Evolutionary conservation across 345 rosid genomes (phyloP), one percentile per base, ranked within the genome.

Genomic region (Luvunga scandens): DNA sequence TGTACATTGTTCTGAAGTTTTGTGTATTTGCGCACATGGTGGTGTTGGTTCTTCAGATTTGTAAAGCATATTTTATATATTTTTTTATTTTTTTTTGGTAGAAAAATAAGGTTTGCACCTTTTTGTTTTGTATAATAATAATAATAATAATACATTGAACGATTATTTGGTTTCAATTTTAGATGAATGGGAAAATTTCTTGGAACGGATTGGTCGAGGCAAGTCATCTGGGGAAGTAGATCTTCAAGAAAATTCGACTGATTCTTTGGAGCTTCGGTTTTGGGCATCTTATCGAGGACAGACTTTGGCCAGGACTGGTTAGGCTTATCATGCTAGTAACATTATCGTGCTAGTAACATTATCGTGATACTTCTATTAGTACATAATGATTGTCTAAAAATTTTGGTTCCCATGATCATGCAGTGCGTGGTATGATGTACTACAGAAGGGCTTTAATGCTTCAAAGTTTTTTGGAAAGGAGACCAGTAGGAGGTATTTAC

Each of bases 371-470:
- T 62, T 30, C 22, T 7, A n/a, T 22, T 36, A 27, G 61, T 24
- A 30, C 19, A 38, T 25, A 73, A 8, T 39, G 57, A 39, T 21
- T 25, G 2, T 61, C 72, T 81, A 18, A 79, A 66, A 56, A 27
- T 34, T 62, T 75, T 76, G 39, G 75, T 78, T 79, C 25, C 55
- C n/a, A 16, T 85, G 84, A 79, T 72, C 73, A 78, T 84, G 84
- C 92, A 96, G 99, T 96, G 77, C 98, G 99, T 71, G 98, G 99
- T 73, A 96, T 96, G 99, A 96, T 96, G 99, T 96, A 96, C 77
- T 96, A 96, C 76, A 89, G 99, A 85, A 92, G 97, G 88, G 99
- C 99, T 82, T 85, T 96, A 80, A 91, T 96, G 98, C 86, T 96
- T 60, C 99, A 94, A 90, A 94, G 98, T 86, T 90, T 81, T 86